Conservation (phyloP, 2,329 filamentous ascomycete species). For the Elsinoe necatrix region DNA sequence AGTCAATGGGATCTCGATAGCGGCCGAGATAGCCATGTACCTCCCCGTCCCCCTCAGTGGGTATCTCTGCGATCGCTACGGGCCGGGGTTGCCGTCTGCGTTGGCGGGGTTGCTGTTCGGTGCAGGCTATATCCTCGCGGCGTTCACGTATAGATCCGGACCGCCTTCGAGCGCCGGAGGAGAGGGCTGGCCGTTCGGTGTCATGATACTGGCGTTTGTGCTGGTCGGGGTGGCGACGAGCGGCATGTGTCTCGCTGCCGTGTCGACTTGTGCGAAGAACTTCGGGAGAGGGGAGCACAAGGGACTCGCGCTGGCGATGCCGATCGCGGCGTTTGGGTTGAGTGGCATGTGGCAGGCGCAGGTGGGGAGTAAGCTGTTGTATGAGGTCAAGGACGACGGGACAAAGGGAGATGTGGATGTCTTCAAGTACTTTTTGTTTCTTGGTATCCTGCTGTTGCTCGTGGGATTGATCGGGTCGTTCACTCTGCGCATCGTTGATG, state of each 20-base stretch:
- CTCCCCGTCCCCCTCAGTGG: conserved; percentile 84
- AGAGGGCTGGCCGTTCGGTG: conserved; percentile 60
- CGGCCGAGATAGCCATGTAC: conserved; percentile 81
- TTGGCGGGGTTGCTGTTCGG: conserved; percentile 68
- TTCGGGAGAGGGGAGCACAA: conserved; percentile 84
- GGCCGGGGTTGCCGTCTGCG: conserved; percentile 67
- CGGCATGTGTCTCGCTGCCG: conserved; percentile 78
- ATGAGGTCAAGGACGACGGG: conserved; percentile 58
- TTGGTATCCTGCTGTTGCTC: conserved; percentile 60
- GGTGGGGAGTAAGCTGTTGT: conserved; percentile 68
- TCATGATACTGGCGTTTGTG: conserved; percentile 81
- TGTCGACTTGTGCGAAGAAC: conserved; percentile 98
- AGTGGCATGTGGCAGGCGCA: conserved; percentile 96
- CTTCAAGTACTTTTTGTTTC: conserved; percentile 79
- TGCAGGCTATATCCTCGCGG: conserved; percentile 73
- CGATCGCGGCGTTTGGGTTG: conserved; percentile 85
- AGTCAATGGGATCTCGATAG: conserved; percentile 83
- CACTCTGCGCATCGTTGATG: conserved; percentile 68
- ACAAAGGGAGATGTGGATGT: conserved; percentile 57
- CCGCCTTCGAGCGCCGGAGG: conserved; percentile 44
- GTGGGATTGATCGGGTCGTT: conserved; percentile 68
- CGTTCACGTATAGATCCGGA: conserved; percentile 61
- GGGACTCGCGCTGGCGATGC: conserved; percentile 78
- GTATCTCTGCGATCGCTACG: conserved; percentile 82
- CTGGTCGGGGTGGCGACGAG: conserved; percentile 75